These are phyloP conservation scores for Ophiostoma sp. DNA, from an alignment of 2,329 filamentous ascomycete genomes.

Conservation along the genomic window DNA sequence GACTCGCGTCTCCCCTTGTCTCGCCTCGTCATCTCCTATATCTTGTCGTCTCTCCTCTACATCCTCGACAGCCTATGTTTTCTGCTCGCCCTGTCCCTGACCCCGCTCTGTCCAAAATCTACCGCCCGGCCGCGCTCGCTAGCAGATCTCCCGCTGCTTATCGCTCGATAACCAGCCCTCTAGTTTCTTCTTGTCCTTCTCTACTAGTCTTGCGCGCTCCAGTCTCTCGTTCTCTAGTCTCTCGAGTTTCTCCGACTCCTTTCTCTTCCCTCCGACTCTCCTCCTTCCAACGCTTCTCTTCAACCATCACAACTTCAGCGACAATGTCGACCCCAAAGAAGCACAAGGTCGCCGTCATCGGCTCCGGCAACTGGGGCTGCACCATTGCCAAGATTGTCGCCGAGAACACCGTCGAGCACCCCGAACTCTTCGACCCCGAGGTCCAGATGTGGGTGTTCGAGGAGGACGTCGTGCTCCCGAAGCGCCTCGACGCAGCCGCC, in stretches of 20 bases:
- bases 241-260: conserved; percentile 5
- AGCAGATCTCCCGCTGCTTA: conserved; percentile 7
- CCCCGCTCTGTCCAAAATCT: background rate
- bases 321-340: conserved; percentile 42
- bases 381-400: conserved; percentile 96
- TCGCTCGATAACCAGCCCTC: background rate
- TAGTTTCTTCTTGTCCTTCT: background rate
- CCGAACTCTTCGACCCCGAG: conserved; percentile 74
- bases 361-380: conserved; percentile 97
- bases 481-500: conserved; percentile 55
- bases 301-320: background rate
- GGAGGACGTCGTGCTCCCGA: conserved; percentile 72
- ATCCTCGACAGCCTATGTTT: background rate
- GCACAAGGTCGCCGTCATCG: conserved; percentile 90
- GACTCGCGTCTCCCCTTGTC: background rate
- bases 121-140: background rate
- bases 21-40: background rate
- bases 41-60: background rate
- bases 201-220: background rate
- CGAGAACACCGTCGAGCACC: conserved; percentile 76
- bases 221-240: background rate
- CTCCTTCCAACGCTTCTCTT: background rate
- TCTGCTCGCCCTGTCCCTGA: background rate
- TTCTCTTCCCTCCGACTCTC: background rate
- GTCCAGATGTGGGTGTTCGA: conserved; percentile 99